Conservation (phyloP, 2,329 filamentous ascomycete species). For the Gaeumannomyces sp. region DNA sequence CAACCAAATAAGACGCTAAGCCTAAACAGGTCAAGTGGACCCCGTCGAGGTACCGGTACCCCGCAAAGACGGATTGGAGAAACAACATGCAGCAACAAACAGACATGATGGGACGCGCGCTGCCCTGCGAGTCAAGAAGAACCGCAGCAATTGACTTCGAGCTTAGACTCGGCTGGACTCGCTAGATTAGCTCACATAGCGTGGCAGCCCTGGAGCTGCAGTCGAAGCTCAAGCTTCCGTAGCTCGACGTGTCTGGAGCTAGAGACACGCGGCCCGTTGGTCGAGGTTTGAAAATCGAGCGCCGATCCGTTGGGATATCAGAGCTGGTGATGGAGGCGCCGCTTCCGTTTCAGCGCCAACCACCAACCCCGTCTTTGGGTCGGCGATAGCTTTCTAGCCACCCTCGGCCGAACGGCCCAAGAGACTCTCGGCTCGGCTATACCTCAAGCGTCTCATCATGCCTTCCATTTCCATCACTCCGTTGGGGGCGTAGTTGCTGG, state of each 20-base stretch:
- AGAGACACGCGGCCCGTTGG: background rate
- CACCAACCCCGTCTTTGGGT: background rate
- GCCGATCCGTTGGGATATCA: background rate
- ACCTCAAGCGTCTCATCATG: background rate
- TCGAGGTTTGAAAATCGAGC: background rate
- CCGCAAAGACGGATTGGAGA: slow-evolving; percentile 3
- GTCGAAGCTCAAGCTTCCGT: background rate
- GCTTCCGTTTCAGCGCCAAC: background rate
- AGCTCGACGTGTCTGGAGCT: background rate
- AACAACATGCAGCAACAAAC: background rate
- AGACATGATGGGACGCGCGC: background rate
- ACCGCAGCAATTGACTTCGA: background rate
- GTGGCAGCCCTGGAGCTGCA: background rate
- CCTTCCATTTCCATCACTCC: background rate
- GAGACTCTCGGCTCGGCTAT: background rate
- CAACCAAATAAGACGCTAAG: slow-evolving; percentile 37
- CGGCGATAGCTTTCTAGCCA: background rate
- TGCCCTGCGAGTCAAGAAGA: background rate
- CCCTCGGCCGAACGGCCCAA: background rate
- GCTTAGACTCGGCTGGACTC: background rate
- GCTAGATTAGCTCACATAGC: background rate
- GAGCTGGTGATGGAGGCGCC: background rate
- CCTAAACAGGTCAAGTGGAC: slow-evolving; percentile 14
- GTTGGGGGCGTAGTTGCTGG: background rate
- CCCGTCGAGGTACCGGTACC: slow-evolving; percentile 9